These are phyloP conservation scores for Elaeis oleifera DNA, from an alignment of 202 grass and related monocot genomes.

Conservation along the genomic window DNA sequence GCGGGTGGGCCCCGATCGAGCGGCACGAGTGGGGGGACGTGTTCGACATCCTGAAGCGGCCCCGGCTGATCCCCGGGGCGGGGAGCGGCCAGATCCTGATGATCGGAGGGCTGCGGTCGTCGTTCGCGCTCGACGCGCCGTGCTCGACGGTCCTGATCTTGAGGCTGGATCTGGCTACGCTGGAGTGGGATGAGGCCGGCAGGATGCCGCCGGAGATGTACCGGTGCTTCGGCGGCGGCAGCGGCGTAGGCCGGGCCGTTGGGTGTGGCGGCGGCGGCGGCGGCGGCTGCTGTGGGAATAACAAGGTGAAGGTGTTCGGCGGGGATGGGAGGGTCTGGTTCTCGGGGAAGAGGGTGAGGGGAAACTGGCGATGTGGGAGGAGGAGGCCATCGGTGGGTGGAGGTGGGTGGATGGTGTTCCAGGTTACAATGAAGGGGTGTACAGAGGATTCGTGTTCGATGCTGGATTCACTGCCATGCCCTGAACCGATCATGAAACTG, in stretches of 20 bases:
- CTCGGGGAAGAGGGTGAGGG: conserved; percentile 4
- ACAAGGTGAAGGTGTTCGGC: conserved; percentile 6
- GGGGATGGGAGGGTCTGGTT: conserved; percentile 6
- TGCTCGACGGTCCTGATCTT: conserved; percentile 17
- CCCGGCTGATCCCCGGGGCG: neutral
- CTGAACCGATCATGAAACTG: conserved; percentile 19
- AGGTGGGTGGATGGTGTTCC: conserved; percentile 77
- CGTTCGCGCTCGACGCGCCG: neutral
- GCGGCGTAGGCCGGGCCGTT: too few relatives aligned
- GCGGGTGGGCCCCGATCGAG: neutral
- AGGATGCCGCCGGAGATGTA: neutral
- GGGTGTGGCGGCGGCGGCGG: neutral
- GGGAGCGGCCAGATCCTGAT: neutral
- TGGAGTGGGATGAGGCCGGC: conserved; percentile 9
- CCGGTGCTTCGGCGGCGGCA: too few relatives aligned
- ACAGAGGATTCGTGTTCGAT: conserved; percentile 70
- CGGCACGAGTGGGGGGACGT: conserved; percentile 17
- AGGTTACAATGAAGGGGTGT: conserved; percentile 59
- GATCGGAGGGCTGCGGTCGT: conserved; percentile 9
- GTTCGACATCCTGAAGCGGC: conserved; percentile 7
- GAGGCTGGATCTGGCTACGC: conserved; percentile 4
- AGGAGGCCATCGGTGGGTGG: neutral
- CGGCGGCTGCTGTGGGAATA: neutral
- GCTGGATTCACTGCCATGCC: conserved; percentile 64
- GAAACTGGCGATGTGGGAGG: conserved; percentile 13